Evolutionary conservation across 2,329 filamentous ascomycete genomes (phyloP), one percentile per base, ranked within the genome.

Genomic region (Coccinonectria pachysandricola): DNA sequence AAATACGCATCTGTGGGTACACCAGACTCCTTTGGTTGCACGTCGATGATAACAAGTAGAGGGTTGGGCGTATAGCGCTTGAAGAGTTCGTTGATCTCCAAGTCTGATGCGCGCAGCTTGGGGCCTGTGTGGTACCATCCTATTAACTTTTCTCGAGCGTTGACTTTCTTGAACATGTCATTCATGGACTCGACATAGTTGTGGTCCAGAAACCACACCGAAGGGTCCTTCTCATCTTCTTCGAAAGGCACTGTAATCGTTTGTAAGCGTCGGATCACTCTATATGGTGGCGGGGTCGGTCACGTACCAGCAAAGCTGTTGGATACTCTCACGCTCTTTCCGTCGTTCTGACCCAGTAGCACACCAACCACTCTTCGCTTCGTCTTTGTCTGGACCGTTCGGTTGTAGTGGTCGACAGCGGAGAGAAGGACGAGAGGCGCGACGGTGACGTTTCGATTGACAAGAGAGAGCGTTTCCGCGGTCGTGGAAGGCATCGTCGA

Each of bases 111-210:
- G 53, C 91, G 78, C 50, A 98, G 70, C 69, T 96, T 98, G 19
- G 91, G 91, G 21, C 91, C 91, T 12, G 91, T 93, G 62, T 98
- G 91, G 60, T 98, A 98, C 91, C 91, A 98, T 52, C 91, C 91
- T 70, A 98, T 92, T 56, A 98, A 72, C 75, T 96, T 96, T 66
- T 98, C 91, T 39, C 84, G 71, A 35, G 91, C 91, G 65, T 98
- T 98, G 69, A 98, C 87, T 65, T 96, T 96, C 70, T 98, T 98
- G 73, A 98, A 98, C 91, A 98, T 98, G 60, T 96, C 91, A 64
- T 91, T 93, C 91, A 98, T 98, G 46, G 80, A 84, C 62, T 98
- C 91, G 58, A 98, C 83, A 52, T 95, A 98, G 71, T 96, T 96
- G 71, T 98, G 91, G 57, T 98, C 91, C 40, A 98, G 64, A 56